Conservation (phyloP, 2,329 filamentous ascomycete genomes). For the Xylaria sp. region DNA sequence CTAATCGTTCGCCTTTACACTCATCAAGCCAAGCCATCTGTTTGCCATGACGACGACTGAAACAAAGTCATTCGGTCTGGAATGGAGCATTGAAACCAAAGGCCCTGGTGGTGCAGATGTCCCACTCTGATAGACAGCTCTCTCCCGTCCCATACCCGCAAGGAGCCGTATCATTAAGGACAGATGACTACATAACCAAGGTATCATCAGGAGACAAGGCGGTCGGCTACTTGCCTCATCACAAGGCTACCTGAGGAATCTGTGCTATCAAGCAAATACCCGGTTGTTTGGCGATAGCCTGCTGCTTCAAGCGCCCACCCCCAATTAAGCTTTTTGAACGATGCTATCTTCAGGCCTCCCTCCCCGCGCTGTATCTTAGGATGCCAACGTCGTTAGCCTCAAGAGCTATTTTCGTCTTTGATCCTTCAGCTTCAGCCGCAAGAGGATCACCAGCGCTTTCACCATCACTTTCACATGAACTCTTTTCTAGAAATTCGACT, state of each 20-base stretch:
- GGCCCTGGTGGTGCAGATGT: not conserved
- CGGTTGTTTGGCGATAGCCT: not conserved
- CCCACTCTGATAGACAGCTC: not conserved
- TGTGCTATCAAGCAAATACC: slow-evolving; percentile 21
- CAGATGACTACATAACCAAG: not conserved
- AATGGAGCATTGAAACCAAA: slow-evolving; percentile 1
- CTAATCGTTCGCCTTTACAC: not conserved
- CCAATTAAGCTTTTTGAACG: not conserved
- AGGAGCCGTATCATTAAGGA: slow-evolving; percentile 5
- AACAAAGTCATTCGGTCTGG: not conserved
- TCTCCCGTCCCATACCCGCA: not conserved
- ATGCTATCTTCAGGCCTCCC: not conserved
- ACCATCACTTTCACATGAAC: not conserved
- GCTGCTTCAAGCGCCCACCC: not conserved
- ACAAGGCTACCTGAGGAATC: slow-evolving; percentile 25
- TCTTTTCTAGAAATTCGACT: slow-evolving; percentile 36
- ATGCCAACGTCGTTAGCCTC: slow-evolving; percentile 22
- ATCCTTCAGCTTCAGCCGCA: slow-evolving; percentile 25
- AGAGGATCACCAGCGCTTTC: slow-evolving; percentile 14
- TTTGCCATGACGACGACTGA: not conserved
- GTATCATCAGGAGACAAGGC: not conserved
- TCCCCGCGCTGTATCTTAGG: slow-evolving; percentile 11
- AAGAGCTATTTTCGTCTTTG: slow-evolving; percentile 3
- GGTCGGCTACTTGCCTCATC: slow-evolving; percentile 30
- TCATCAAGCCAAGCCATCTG: slow-evolving; percentile 5